phyloP scores from a whole-genome alignment of 2,329 filamentous ascomycete genomes.

The Tolypocladium pustulatum region DNA sequence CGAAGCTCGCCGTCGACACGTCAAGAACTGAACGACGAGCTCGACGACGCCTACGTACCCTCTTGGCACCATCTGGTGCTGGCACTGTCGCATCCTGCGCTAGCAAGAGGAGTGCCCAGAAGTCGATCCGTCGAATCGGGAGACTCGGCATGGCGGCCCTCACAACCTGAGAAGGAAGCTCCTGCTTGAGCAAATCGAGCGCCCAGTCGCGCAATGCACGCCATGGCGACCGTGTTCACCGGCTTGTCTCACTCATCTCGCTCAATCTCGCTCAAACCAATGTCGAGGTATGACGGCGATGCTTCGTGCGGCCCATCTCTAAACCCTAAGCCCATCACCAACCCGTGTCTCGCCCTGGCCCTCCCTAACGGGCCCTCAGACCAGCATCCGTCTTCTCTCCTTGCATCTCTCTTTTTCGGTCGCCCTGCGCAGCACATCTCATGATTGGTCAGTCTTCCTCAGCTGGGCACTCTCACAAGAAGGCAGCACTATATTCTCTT shows the following conservation, averaged over 20 bases:
- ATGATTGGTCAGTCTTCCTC: background rate
- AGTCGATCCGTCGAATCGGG: background rate
- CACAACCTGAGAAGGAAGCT: background rate
- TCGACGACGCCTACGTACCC: too few relatives aligned
- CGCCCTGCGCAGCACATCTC: background rate
- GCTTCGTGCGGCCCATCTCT: background rate
- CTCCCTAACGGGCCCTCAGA: background rate
- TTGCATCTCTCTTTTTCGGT: background rate
- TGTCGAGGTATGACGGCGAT: background rate
- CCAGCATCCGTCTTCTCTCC: background rate
- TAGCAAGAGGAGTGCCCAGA: background rate
- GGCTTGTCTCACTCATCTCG: background rate
- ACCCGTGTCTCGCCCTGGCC: slow-evolving; percentile 1
- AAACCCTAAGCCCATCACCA: background rate
- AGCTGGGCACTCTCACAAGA: background rate
- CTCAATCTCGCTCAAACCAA: background rate
- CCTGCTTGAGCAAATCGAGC: background rate
- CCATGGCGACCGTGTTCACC: background rate
- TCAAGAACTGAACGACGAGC: background rate
- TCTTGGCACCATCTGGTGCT: too few relatives aligned
- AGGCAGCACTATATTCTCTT: background rate
- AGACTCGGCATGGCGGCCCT: background rate
- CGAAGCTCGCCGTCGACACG: background rate
- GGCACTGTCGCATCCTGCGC: background rate
- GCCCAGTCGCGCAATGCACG: background rate